phyloP scores from a whole-genome alignment of 2,329 filamentous ascomycete species.

The Apiospora marii region DNA sequence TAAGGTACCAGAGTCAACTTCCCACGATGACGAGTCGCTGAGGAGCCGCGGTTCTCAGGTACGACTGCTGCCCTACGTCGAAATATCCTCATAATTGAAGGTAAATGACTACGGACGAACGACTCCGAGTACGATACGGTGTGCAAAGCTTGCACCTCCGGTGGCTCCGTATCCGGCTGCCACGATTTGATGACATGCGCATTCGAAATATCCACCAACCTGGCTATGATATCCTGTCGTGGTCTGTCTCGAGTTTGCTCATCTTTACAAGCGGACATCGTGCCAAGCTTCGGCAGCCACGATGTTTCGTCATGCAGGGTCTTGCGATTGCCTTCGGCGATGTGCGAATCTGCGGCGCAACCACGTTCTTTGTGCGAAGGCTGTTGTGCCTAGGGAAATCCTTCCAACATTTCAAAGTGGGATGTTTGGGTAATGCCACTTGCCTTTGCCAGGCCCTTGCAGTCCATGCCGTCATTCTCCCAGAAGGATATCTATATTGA shows the following conservation, averaged over 20 bases:
- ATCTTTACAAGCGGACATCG: background rate
- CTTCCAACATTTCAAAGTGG: background rate
- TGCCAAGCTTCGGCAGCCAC: background rate
- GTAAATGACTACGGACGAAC: background rate
- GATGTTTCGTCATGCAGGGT: conserved; percentile 9
- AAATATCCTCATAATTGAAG: conserved; percentile 1
- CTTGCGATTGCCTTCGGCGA: background rate
- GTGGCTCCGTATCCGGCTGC: background rate
- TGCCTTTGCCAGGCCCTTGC: background rate
- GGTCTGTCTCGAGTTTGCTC: background rate
- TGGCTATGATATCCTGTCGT: background rate
- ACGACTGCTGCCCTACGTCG: background rate
- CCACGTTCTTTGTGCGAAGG: background rate
- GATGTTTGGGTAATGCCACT: background rate
- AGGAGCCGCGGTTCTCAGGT: background rate
- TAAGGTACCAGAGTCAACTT: conserved; percentile 1
- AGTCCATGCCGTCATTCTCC: background rate
- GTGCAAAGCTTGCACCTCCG: background rate
- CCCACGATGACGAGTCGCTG: conserved; percentile 5
- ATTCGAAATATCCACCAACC: background rate
- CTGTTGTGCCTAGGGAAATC: conserved; percentile 11
- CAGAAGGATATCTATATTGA: background rate
- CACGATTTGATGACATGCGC: background rate
- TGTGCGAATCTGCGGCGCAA: background rate
- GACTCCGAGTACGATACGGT: background rate